Conservation (phyloP, 805 yeast species). For the Wickerhamomyces xylosicus region DNA sequence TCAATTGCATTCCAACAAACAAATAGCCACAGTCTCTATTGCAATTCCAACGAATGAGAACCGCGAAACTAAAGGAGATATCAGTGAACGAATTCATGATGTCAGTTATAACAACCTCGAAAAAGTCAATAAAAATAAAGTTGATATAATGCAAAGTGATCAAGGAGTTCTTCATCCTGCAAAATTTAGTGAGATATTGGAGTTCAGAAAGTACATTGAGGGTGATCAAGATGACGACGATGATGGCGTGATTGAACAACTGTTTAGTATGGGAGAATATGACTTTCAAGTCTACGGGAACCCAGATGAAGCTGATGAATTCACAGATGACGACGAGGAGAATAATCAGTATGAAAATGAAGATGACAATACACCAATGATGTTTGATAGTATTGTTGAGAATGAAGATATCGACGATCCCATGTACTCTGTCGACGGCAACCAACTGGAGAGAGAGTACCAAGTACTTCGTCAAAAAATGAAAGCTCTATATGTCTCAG, state of each 20-base stretch:
- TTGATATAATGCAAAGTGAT: no score
- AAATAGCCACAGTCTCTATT: background rate
- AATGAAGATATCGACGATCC: slow-evolving; percentile 22
- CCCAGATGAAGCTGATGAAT: slow-evolving; percentile 22
- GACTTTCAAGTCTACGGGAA: slow-evolving; percentile 13
- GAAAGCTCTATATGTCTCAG: slow-evolving; percentile 16
- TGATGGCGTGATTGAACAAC: slow-evolving; percentile 12
- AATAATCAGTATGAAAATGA: slow-evolving; percentile 21
- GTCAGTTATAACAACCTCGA: no score
- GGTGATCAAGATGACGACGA: slow-evolving; percentile 10
- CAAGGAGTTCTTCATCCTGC: no score
- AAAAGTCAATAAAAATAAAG: no score
- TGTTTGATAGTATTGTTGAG: slow-evolving; percentile 33
- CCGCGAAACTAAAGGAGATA: no score
- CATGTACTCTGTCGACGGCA: slow-evolving; percentile 18
- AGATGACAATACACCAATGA: slow-evolving; percentile 27
- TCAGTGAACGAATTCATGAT: no score
- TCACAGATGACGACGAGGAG: slow-evolving; percentile 21
- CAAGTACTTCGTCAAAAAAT: slow-evolving; percentile 20
- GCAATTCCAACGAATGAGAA: slow-evolving; percentile 2
- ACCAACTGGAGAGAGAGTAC: slow-evolving; percentile 21
- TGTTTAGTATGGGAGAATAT: slow-evolving; percentile 4
- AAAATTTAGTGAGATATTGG: no score
- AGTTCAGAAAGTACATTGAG: slow-evolving; percentile 8
- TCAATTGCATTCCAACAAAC: background rate